Percentiles rank a stretch among this genome's conserved stretches.
These are phyloP conservation scores for Avena insularis DNA, from an alignment of 176 grass and related monocot genomes.

Conservation along the genomic window DNA sequence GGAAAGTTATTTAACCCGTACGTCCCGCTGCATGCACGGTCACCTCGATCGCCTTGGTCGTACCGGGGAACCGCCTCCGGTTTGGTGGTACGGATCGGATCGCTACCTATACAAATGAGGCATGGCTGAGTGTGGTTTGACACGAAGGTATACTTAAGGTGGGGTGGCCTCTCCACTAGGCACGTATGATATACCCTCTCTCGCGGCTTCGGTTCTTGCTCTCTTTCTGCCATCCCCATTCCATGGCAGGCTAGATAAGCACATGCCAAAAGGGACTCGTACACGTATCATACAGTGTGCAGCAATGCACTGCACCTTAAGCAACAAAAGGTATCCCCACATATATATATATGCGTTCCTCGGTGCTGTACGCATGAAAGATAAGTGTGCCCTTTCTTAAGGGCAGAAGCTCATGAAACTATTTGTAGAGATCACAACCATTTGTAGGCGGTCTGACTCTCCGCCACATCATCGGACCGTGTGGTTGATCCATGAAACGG, in stretches of 20 bases:
- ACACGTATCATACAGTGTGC: constrained; percentile 18
- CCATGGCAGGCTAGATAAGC: constrained; percentile 19
- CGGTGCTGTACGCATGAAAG: constrained; percentile 31
- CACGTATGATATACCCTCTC: not conserved
- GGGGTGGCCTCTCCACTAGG: constrained; percentile 10
- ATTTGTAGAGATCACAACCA: not conserved
- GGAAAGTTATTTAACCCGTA: not conserved
- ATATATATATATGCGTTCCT: not conserved
- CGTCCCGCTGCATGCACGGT: not conserved
- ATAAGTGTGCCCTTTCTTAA: not conserved
- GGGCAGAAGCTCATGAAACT: not conserved
- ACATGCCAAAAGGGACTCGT: constrained; percentile 37
- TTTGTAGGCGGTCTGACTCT: constrained; percentile 29
- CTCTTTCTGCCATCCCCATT: constrained; percentile 12
- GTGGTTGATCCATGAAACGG: too few species aligned
- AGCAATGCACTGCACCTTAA: not conserved
- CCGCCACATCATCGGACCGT: not conserved
- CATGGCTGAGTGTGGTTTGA: too few species aligned
- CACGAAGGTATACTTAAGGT: too few species aligned
- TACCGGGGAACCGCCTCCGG: not conserved
- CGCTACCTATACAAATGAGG: too few species aligned
- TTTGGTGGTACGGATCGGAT: too few species aligned
- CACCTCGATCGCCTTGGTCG: too few species aligned
- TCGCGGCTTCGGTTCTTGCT: constrained; percentile 48
- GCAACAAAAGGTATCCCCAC: not conserved